Evolutionary conservation across 106 monocot species (phyloP).

Genomic region (Dioscorea alata): DNA sequence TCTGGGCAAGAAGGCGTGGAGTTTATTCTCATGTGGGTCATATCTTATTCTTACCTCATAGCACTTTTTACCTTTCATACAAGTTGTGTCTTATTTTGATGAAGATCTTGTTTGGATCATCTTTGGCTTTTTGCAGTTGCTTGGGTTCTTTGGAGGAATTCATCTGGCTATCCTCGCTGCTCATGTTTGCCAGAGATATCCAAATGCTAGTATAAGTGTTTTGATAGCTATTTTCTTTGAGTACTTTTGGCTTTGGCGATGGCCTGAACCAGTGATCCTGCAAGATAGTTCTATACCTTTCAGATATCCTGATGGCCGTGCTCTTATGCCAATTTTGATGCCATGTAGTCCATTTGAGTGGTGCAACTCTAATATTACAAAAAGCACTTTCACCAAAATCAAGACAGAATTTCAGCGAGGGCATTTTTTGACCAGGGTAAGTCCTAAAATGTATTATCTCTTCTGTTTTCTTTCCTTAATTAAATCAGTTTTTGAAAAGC

Average conservation of each 20-base stretch:
- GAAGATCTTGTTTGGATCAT: not conserved
- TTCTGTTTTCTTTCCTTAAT: too few relatives aligned
- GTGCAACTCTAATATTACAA: slow-evolving; percentile 50
- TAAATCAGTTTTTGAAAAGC: too few relatives aligned
- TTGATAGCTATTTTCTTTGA: slow-evolving; percentile 47
- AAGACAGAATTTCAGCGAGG: slow-evolving; percentile 35
- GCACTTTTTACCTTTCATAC: not conserved
- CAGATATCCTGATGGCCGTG: slow-evolving; percentile 18
- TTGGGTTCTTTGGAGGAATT: slow-evolving; percentile 60
- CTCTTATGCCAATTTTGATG: slow-evolving; percentile 57
- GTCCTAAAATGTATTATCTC: not conserved
- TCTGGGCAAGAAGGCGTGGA: slow-evolving; percentile 56
- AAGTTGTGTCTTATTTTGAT: too few relatives aligned
- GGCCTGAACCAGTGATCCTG: slow-evolving; percentile 45
- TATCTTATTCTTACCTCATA: not conserved
- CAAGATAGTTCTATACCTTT: slow-evolving; percentile 20
- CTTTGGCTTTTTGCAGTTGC: slow-evolving; percentile 21
- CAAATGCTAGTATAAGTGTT: slow-evolving; percentile 32
- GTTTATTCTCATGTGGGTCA: slow-evolving; percentile 50
- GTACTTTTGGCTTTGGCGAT: slow-evolving; percentile 36
- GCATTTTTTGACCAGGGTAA: slow-evolving; percentile 38
- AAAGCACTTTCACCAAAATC: slow-evolving; percentile 47
- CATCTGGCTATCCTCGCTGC: slow-evolving; percentile 57
- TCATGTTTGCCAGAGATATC: slow-evolving; percentile 43
- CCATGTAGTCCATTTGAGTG: slow-evolving; percentile 40